phyloP scores from a whole-genome alignment of 768 basidiomycete genomes.

The Tremella fuciformis region DNA sequence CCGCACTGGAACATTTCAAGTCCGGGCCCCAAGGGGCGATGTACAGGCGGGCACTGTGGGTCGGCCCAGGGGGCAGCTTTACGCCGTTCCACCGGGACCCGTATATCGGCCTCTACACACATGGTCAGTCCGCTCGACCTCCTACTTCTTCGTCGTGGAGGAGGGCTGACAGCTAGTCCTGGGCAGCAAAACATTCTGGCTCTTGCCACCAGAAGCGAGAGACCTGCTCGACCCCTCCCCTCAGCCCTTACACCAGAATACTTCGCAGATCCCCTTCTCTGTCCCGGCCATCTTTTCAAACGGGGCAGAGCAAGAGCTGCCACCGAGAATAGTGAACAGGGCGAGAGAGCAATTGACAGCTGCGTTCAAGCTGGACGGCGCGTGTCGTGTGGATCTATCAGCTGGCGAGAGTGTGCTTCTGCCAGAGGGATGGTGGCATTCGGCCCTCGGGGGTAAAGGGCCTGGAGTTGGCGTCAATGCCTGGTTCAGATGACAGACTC shows the following conservation, averaged over 20 bases:
- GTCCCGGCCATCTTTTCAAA: conserved; percentile 22
- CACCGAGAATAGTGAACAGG: conserved; percentile 15
- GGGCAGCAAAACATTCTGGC: conserved; percentile 40
- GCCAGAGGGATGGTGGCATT: conserved; percentile 51
- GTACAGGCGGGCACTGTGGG: conserved; percentile 46
- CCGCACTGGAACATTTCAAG: conserved; percentile 30
- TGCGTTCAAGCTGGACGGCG: conserved; percentile 28
- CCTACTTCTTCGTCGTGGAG: background rate
- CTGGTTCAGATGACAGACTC: conserved; percentile 47
- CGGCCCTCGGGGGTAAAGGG: conserved; percentile 34
- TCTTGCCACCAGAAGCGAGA: conserved; percentile 37
- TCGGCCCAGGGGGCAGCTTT: conserved; percentile 42
- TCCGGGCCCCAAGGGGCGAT: conserved; percentile 29
- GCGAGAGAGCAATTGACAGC: conserved; percentile 18
- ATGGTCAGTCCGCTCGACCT: conserved; percentile 25
- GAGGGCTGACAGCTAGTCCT: conserved; percentile 28
- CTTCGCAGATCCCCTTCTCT: conserved; percentile 40
- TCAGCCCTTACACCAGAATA: conserved; percentile 36
- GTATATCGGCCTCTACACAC: conserved; percentile 44
- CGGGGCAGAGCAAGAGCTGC: conserved; percentile 11
- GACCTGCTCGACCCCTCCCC: conserved; percentile 29
- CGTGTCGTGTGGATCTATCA: conserved; percentile 28
- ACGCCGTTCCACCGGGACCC: conserved; percentile 50
- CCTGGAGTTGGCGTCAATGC: conserved; percentile 41
- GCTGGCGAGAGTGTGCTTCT: conserved; percentile 42